Percentiles rank a stretch among this genome's conserved stretches.
Evolutionary conservation across 2,329 filamentous ascomycete species (phyloP).

Genomic region (Xylaria sp.): DNA sequence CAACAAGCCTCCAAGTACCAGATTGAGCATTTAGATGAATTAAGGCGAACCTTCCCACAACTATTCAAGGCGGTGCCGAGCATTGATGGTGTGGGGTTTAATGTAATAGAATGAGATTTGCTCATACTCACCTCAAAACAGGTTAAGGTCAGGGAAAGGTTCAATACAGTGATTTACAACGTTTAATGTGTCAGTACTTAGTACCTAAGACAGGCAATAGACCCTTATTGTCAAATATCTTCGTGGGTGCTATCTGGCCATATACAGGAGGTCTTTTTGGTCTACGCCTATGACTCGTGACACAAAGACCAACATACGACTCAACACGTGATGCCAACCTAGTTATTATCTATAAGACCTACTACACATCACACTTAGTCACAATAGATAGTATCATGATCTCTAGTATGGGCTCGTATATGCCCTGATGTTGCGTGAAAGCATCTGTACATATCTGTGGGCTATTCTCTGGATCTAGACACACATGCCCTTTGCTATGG

Average conservation of each 20-base stretch:
- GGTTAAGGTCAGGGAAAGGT: not conserved
- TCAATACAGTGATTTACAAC: not conserved
- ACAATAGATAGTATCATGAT: too few relatives aligned
- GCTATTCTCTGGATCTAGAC: too few relatives aligned
- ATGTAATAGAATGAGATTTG: slow-evolving; percentile 12
- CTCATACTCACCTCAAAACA: not conserved
- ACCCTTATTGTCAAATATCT: not conserved
- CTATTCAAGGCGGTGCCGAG: slow-evolving; percentile 20
- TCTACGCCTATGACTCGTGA: too few relatives aligned
- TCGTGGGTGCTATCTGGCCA: too few relatives aligned
- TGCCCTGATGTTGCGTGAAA: too few relatives aligned
- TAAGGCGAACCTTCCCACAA: slow-evolving; percentile 28
- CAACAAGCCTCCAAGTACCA: slow-evolving; percentile 28
- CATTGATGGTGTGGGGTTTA: not conserved
- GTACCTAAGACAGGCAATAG: too few relatives aligned
- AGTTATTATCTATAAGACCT: too few relatives aligned
- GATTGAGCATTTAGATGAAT: slow-evolving; percentile 29
- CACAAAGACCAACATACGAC: not conserved
- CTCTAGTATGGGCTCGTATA: not conserved
- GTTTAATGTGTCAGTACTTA: too few relatives aligned
- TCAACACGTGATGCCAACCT: not conserved
- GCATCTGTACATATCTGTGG: too few relatives aligned
- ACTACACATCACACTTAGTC: too few relatives aligned
- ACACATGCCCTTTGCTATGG: too few relatives aligned
- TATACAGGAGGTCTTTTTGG: too few relatives aligned